phyloP scores from a whole-genome alignment of 768 basidiomycete species.

The Boletus sp. region DNA sequence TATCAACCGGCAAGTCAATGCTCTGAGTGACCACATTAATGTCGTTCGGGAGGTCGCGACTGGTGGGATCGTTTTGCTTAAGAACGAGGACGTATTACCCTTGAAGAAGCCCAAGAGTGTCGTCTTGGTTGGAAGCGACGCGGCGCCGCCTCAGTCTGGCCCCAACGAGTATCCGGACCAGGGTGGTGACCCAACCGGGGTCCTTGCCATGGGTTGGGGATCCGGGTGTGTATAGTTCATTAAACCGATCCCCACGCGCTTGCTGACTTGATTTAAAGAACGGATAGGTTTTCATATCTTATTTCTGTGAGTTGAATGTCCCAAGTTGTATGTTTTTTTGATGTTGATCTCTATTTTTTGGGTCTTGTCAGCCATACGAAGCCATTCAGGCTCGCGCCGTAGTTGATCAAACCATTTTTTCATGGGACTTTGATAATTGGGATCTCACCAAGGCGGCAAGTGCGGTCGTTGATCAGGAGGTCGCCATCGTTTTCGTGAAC shows the following conservation, averaged over 20 bases:
- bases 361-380: constrained; percentile 56
- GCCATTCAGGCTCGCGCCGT: constrained; percentile 74
- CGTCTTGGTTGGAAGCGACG: constrained; percentile 60
- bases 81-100: constrained; percentile 60
- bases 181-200: constrained; percentile 57
- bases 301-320: constrained; percentile 50
- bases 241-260: background rate
- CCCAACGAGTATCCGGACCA: constrained; percentile 69
- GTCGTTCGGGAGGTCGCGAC: constrained; percentile 61
- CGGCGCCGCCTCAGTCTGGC: constrained; percentile 60
- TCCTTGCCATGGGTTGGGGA: constrained; percentile 92
- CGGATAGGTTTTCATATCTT: constrained; percentile 74
- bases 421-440: constrained; percentile 70
- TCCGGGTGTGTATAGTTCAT: constrained; percentile 47
- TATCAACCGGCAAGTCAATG: constrained; percentile 46
- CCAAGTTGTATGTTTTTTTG: background rate
- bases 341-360: background rate
- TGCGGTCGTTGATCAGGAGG: constrained; percentile 48
- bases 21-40: constrained; percentile 50
- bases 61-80: constrained; percentile 64
- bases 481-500: constrained; percentile 77
- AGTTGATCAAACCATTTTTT: constrained; percentile 60
- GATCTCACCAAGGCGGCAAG: constrained; percentile 50
- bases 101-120: constrained; percentile 57
- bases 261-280: constrained; percentile 33